A percentile compares a stretch with the other conserved stretches of the same genome.
Evolutionary conservation across 768 basidiomycete species (phyloP).

Genomic region (Russula earlei): DNA sequence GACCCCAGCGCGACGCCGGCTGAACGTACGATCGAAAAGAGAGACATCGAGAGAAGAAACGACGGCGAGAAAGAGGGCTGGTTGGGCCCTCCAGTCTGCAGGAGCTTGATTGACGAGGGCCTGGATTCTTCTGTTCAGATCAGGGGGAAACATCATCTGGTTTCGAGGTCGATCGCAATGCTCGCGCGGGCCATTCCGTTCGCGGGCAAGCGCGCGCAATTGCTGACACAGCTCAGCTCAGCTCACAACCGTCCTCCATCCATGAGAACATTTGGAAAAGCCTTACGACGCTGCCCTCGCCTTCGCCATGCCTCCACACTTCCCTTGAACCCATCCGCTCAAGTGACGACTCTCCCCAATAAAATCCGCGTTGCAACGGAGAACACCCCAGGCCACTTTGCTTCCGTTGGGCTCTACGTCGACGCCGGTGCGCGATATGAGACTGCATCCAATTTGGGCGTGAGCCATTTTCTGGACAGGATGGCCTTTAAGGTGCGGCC

Average conservation of each 20-base stretch:
- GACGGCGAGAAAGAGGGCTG: background rate
- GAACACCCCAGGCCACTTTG: slow-evolving; percentile 86
- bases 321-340: slow-evolving; percentile 30
- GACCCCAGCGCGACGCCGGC: background rate
- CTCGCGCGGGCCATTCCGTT: background rate
- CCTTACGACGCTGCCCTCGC: slow-evolving; percentile 8
- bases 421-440: slow-evolving; percentile 94
- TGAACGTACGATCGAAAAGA: background rate
- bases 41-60: background rate
- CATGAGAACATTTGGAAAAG: slow-evolving; percentile 14
- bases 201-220: no score
- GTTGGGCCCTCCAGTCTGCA: background rate
- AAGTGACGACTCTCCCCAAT: slow-evolving; percentile 83
- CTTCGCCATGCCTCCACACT: slow-evolving; percentile 13
- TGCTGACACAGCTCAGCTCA: background rate
- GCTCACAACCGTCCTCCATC: background rate
- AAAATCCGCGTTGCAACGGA: slow-evolving; percentile 90
- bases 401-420: slow-evolving; percentile 85
- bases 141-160: background rate
- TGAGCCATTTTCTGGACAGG: slow-evolving; percentile 86
- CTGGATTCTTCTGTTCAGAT: background rate
- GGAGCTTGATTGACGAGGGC: background rate
- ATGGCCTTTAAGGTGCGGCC: slow-evolving; percentile 88
- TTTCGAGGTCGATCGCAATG: background rate
- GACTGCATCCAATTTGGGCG: slow-evolving; percentile 57